Percentiles rank a stretch among this genome's conserved stretches.
These are phyloP conservation scores for Cladorrhinum sp. DNA, from an alignment of 2,329 filamentous ascomycete genomes.

Conservation along the genomic window DNA sequence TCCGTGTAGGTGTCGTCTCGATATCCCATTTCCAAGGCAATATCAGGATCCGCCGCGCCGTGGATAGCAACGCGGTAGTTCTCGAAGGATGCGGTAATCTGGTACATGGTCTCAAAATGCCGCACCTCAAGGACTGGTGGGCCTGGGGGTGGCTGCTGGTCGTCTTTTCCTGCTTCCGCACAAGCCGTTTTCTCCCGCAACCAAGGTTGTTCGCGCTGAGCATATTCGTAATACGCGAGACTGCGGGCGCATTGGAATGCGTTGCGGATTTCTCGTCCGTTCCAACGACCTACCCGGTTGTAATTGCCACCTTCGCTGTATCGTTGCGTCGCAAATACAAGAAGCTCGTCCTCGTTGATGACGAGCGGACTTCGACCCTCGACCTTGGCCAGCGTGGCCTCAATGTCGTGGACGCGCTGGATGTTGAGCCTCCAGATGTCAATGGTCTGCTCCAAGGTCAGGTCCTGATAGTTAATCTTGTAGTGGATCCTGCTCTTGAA, in stretches of 20 bases:
- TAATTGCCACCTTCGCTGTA: not conserved
- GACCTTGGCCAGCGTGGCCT: not conserved
- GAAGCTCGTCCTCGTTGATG: not conserved
- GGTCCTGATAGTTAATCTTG: not conserved
- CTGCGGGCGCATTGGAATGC: not conserved
- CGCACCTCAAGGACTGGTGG: slow-evolving; percentile 8
- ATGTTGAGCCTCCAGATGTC: not conserved
- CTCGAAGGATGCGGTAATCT: slow-evolving; percentile 10
- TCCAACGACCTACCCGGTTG: not conserved
- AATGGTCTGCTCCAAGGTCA: not conserved
- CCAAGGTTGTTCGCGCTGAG: not conserved
- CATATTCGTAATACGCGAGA: not conserved
- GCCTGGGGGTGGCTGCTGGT: not conserved
- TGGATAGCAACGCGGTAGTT: slow-evolving; percentile 3
- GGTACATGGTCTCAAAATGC: slow-evolving; percentile 16
- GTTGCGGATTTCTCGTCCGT: not conserved
- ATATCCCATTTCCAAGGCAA: slow-evolving; percentile 6
- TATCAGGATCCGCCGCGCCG: slow-evolving; percentile 7
- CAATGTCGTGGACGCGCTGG: not conserved
- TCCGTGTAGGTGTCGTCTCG: slow-evolving; percentile 1
- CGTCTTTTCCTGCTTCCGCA: not conserved
- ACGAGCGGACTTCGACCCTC: not conserved
- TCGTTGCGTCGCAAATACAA: not conserved
- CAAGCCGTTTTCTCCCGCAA: not conserved
- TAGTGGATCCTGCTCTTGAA: slow-evolving; percentile 43